Conservation (phyloP, 805 yeast genomes). For the Starmerella gropengiesseri region DNA sequence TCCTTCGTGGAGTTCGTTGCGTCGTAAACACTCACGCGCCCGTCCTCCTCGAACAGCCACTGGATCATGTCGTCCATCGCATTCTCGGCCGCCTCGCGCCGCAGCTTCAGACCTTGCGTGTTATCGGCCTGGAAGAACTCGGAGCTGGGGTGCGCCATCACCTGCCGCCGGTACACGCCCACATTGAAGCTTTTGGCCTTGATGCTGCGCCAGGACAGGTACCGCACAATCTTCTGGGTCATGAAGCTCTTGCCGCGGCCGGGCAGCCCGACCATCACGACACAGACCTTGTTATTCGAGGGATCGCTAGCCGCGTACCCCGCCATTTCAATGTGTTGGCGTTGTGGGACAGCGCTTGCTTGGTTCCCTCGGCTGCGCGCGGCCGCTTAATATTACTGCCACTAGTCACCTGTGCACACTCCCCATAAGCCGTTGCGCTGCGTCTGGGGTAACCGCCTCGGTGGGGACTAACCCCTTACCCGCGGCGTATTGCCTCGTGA, state of each 20-base stretch:
- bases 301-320: conserved; percentile 25
- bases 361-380: neutral
- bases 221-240: conserved; percentile 87
- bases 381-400: no score
- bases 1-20: conserved; percentile 80
- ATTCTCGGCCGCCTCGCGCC: conserved; percentile 56
- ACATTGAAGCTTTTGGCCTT: conserved; percentile 81
- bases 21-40: conserved; percentile 86
- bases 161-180: conserved; percentile 68
- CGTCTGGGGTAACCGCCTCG: no score
- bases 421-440: no score
- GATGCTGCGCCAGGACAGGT: conserved; percentile 84
- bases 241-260: conserved; percentile 93
- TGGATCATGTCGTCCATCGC: conserved; percentile 73
- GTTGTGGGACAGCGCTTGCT: no score
- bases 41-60: conserved; percentile 73
- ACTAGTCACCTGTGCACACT: neutral
- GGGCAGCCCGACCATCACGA: conserved; percentile 43
- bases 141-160: conserved; percentile 51
- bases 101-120: conserved; percentile 47
- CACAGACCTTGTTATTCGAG: conserved; percentile 22
- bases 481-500: no score
- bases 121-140: conserved; percentile 66
- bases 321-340: neutral
- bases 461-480: no score